A percentile compares a stretch with the other conserved stretches of the same genome.
phyloP scores from a whole-genome alignment of 441 rosid genomes.

The Bocquillonia castaneifolia region DNA sequence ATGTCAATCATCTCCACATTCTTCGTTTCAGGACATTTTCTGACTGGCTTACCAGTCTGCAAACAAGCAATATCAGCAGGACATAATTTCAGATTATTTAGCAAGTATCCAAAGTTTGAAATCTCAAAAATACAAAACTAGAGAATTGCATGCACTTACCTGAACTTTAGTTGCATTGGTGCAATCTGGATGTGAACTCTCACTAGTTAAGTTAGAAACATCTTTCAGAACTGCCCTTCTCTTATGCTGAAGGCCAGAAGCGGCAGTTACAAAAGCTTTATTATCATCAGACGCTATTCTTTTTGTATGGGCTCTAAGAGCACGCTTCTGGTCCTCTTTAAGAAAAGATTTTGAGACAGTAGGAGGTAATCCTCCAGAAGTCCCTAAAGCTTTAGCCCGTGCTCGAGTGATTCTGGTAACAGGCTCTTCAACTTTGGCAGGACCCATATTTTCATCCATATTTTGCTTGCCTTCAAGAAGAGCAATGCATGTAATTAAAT shows the following conservation, averaged over 20 bases:
- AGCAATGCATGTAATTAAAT: conserved; percentile 32
- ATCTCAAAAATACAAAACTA: neutral
- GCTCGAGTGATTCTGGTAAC: conserved; percentile 59
- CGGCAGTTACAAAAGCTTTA: conserved; percentile 30
- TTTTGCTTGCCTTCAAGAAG: conserved; percentile 38
- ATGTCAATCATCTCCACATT: conserved; percentile 26
- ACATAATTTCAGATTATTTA: conserved; percentile 5
- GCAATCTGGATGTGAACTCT: conserved; percentile 30
- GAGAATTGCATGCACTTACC: conserved; percentile 30
- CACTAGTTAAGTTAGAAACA: conserved; percentile 44
- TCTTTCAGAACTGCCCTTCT: conserved; percentile 75
- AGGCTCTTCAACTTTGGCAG: conserved; percentile 36
- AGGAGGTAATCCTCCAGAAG: conserved; percentile 37
- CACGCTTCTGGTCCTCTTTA: conserved; percentile 54
- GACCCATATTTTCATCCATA: conserved; percentile 50
- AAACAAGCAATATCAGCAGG: conserved; percentile 23
- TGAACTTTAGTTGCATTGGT: conserved; percentile 38
- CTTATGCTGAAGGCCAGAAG: conserved; percentile 49
- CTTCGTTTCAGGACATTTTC: conserved; percentile 32
- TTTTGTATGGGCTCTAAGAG: conserved; percentile 33
- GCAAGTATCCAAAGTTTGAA: neutral
- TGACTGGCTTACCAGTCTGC: conserved; percentile 39
- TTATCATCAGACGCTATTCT: conserved; percentile 47
- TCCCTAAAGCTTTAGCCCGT: conserved; percentile 54
- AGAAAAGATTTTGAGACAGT: conserved; percentile 50